Conservation (phyloP, 169 alveolate species). For the Plasmodium relictum region DNA sequence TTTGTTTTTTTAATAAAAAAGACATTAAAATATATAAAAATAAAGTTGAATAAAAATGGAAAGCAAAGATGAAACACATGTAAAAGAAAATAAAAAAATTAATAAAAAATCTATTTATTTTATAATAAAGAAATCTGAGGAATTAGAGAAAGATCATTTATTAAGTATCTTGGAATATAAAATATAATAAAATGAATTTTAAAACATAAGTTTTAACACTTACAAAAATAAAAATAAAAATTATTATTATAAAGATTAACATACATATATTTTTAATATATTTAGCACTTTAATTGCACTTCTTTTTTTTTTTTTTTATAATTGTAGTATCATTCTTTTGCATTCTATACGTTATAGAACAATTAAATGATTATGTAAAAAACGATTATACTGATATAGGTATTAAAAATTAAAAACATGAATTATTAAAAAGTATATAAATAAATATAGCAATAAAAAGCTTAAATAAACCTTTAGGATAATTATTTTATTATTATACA, state of each 20-base stretch:
- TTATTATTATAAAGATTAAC: background rate
- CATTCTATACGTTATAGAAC: constrained; percentile 55
- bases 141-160: constrained; percentile 62
- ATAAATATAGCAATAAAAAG: background rate
- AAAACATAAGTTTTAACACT: too few relatives aligned
- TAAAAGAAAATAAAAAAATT: constrained; percentile 17
- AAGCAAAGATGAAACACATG: constrained; percentile 1
- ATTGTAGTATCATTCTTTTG: constrained; percentile 62
- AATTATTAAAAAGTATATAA: constrained; percentile 6
- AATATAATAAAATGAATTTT: background rate
- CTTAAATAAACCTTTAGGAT: background rate
- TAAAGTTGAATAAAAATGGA: constrained; percentile 6
- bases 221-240: background rate
- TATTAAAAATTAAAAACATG: background rate
- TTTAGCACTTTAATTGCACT: background rate
- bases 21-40: background rate
- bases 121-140: constrained; percentile 68
- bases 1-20: background rate
- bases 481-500: background rate
- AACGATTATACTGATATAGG: constrained; percentile 50
- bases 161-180: constrained; percentile 41
- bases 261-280: background rate
- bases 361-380: constrained; percentile 57
- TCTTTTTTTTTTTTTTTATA: constrained; percentile 14
- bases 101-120: constrained; percentile 62